phyloP scores from a whole-genome alignment of 2,329 filamentous ascomycete genomes.

The Catunica adiposa region DNA sequence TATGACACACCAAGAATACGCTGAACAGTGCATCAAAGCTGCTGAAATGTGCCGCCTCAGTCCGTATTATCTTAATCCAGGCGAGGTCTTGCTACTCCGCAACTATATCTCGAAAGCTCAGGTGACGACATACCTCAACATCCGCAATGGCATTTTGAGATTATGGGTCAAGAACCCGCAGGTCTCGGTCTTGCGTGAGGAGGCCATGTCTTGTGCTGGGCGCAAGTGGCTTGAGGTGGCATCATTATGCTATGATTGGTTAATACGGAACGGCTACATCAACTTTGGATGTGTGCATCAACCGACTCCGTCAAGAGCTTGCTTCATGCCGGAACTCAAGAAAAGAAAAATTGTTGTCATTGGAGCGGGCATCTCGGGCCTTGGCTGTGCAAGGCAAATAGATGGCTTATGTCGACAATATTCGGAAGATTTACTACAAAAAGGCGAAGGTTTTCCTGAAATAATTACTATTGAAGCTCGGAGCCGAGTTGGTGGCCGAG shows the following conservation, averaged over 20 bases:
- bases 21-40: conserved; percentile 76
- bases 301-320: conserved; percentile 23
- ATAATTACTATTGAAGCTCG: conserved; percentile 78
- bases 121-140: conserved; percentile 89
- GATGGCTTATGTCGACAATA: conserved; percentile 76
- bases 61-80: conserved; percentile 70
- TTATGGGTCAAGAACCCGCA: conserved; percentile 80
- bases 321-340: conserved; percentile 22
- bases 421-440: conserved; percentile 45
- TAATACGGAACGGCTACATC: conserved; percentile 80
- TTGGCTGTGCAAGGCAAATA: conserved; percentile 82
- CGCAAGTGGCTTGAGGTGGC: conserved; percentile 78
- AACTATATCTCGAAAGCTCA: conserved; percentile 73
- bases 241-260: conserved; percentile 80
- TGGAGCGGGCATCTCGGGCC: conserved; percentile 83
- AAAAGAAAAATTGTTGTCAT: conserved; percentile 69
- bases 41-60: conserved; percentile 81
- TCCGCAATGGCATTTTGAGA: conserved; percentile 82
- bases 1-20: conserved; percentile 60
- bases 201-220: conserved; percentile 83
- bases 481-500: conserved; percentile 71
- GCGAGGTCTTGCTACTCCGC: conserved; percentile 67
- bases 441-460: conserved; percentile 51
- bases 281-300: conserved; percentile 70
- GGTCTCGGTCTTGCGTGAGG: conserved; percentile 61